Evolutionary conservation across 768 basidiomycete species (phyloP), one percentile per base, ranked within the genome.

Genomic region (Lactarius quietus): DNA sequence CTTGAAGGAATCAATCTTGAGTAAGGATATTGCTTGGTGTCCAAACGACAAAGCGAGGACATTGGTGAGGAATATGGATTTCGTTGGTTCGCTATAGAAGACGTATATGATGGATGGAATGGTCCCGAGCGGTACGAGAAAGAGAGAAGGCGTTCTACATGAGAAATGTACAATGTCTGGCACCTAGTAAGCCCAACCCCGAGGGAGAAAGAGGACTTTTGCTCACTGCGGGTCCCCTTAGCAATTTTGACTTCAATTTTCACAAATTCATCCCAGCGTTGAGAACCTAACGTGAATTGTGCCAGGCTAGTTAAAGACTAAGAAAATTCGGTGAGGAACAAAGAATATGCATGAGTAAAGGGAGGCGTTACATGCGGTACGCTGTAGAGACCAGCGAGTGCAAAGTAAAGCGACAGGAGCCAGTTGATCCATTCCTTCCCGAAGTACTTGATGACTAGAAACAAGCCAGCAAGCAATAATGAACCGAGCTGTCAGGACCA

Each of bases 1-100:
- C 71, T 82, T 76, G 81, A 98, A 96, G 10, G 91, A 91, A 75
- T 98, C 96, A 36, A 98, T 76, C 74, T 87, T 89, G 70, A 98
- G 79, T 65, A 95, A 74, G 41, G 86, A 81, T 59, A 98, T 78
- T 4, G 92, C 88, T 68, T 89, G 91, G 74, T 90, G 86, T 29
- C 89, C 84, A 73, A 96, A 91, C 1, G 92, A 91, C 58, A 97
- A 74, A 0, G 81, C 83, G 51, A 86, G 68, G 76, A 95, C 72
- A 76, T 97, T 89, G 31, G 87, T 90, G n/a, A 93, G 76, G 33
- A 93, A 70, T 56, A 85, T 87, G 35, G 91, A 86, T 71, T 84
- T 86, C 70, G 64, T 75, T 72, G 39, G 75, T 45, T 65, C 78
- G 76, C 39, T 62, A 3, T 69, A 64, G 57, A 84, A 76, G 62